phyloP scores from a whole-genome alignment of 495 filamentous ascomycete genomes.

The Talaromyces proteolyticus region DNA sequence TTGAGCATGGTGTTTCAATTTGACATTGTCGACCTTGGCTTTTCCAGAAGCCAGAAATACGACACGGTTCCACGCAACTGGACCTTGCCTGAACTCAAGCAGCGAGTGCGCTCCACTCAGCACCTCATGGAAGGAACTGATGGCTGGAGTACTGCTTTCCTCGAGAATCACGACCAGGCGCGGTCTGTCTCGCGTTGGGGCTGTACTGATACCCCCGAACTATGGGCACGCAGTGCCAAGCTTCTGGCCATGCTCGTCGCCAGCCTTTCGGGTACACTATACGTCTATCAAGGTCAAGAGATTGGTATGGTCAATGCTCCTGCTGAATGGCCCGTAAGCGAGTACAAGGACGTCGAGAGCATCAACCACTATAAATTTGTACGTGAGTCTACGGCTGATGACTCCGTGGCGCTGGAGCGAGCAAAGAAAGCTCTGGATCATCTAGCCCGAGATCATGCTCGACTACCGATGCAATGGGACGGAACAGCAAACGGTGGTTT shows the following conservation, averaged over 20 bases:
- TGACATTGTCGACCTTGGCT: conserved; percentile 43
- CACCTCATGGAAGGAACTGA: conserved; percentile 39
- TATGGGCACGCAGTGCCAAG: conserved; percentile 40
- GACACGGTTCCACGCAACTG: conserved; percentile 31
- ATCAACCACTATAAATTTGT: conserved; percentile 44
- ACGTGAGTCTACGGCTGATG: conserved; percentile 12
- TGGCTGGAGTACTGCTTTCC: conserved; percentile 46
- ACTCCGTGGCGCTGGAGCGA: conserved; percentile 27
- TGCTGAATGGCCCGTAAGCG: conserved; percentile 27
- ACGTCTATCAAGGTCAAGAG: conserved; percentile 53
- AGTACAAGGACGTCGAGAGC: conserved; percentile 49
- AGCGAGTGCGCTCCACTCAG: conserved; percentile 31
- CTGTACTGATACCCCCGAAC: conserved; percentile 34
- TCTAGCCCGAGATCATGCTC: conserved; percentile 54
- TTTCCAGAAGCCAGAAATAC: conserved; percentile 28
- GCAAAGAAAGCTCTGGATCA: conserved; percentile 34
- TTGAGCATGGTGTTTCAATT: conserved; percentile 55
- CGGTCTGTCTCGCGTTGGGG: conserved; percentile 40
- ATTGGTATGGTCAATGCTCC: conserved; percentile 52
- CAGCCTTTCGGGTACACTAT: conserved; percentile 45
- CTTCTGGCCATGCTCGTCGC: conserved; percentile 46
- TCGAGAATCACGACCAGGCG: conserved; percentile 44
- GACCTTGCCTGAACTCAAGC: conserved; percentile 33
- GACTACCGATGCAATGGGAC: conserved; percentile 60
- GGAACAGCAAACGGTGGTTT: conserved; percentile 48